Evolutionary conservation across 2,329 filamentous ascomycete species (phyloP).

Genomic region (Colletotrichum falcatum): DNA sequence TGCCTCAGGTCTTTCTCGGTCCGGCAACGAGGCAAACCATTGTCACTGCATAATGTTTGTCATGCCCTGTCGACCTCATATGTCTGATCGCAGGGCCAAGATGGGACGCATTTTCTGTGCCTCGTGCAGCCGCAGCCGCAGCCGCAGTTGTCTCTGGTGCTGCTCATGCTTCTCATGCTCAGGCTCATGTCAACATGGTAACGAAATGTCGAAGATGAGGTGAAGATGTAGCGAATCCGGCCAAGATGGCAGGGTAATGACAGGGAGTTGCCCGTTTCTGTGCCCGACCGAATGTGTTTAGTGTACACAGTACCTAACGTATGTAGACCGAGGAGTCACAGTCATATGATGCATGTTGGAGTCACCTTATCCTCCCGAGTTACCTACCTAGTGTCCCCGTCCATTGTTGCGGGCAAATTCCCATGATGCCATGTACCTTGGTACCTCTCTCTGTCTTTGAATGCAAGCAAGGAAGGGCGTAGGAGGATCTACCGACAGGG

Average conservation of each 20-base stretch:
- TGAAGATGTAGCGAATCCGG: slow-evolving; percentile 11
- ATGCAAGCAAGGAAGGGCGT: slow-evolving; percentile 21
- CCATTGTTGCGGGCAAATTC: too few species aligned
- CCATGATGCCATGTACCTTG: not conserved
- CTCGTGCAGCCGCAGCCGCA: not conserved
- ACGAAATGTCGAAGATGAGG: not conserved
- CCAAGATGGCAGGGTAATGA: not conserved
- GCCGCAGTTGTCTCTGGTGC: slow-evolving; percentile 10
- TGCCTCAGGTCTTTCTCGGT: not conserved
- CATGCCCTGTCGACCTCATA: not conserved
- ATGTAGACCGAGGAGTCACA: not conserved
- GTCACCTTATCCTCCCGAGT: slow-evolving; percentile 12
- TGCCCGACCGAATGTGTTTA: slow-evolving; percentile 13
- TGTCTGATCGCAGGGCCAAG: not conserved
- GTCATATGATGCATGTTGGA: slow-evolving; percentile 32
- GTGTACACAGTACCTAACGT: not conserved
- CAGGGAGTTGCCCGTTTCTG: not conserved
- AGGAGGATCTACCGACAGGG: slow-evolving; percentile 31
- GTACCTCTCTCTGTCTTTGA: not conserved
- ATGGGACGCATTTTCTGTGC: not conserved
- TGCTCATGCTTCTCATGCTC: not conserved
- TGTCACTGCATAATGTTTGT: not conserved
- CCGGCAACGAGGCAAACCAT: not conserved
- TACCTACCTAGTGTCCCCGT: too few species aligned
- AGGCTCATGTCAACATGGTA: not conserved